Evolutionary conservation across 768 basidiomycete species (phyloP), one percentile per base, ranked within the genome.

Genomic region (Podaxis sp.): DNA sequence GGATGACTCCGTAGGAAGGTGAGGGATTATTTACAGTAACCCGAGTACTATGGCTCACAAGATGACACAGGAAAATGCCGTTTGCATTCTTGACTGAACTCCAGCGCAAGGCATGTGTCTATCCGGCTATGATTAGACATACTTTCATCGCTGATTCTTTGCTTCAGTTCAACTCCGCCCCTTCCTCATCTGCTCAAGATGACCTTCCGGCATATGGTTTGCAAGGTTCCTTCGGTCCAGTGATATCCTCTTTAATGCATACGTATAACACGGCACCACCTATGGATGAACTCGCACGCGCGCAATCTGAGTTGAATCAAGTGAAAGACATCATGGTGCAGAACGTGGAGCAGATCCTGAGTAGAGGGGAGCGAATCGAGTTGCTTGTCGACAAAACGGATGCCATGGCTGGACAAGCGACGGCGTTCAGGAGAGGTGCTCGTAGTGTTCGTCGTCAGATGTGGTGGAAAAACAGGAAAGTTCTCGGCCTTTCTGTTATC

Each of bases 311-410:
- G 72, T 80, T 94, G 44, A 85, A 86, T 62, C 91, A 93, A 65
- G 91, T 97, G 50, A 98, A 97, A 72, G 89, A 95, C 68, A 93
- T 97, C 74, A 96, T 97, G 95, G 95, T 98, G 54, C 92, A 98
- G 74, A 98, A 98, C 71, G 95, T 98, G 64, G 94, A 98, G 75
- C 91, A 95, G 72, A 96, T 98, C 64, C 83, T 99, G 44, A 89
- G 85, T 56, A 82, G 97, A 38, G 97, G 97, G 23, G 97, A 99
- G 73, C 82, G 97, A 56, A 93, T 99, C 65, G 96, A 98, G 71
- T 80, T 98, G 16, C 82, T 99, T 55, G 91, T 98, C 32, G 94
- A 98, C 77, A 97, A 97, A 81, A 99, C 97, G 28, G 95, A 98
- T 70, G 90, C 82, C 57, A 92, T 99, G 87, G 90, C 92, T 5